Evolutionary conservation across 768 basidiomycete genomes (phyloP).

Genomic region (Dioszegia hungarica): DNA sequence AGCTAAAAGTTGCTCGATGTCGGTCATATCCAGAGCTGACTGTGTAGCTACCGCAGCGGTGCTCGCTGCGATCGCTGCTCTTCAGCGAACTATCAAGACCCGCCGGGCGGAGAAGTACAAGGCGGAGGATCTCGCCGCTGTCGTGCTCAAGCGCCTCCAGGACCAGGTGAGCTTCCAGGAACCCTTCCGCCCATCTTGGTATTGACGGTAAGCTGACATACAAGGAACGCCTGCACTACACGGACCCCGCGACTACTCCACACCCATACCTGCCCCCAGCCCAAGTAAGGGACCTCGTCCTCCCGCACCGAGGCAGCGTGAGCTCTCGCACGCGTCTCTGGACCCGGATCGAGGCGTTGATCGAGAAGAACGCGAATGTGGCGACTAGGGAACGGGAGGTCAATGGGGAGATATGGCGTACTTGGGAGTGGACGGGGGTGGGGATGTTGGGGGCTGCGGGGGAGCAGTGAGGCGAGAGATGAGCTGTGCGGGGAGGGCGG

Average conservation of each 20-base stretch:
- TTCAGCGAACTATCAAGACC: conserved; percentile 24
- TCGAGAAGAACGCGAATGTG: conserved; percentile 47
- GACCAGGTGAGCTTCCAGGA: conserved; percentile 39
- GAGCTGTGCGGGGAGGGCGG: background rate
- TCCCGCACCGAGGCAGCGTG: conserved; percentile 34
- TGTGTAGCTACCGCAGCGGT: conserved; percentile 24
- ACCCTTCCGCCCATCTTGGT: background rate
- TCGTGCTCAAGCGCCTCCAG: conserved; percentile 41
- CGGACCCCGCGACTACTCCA: conserved; percentile 43
- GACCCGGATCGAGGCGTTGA: conserved; percentile 30
- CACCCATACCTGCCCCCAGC: conserved; percentile 43
- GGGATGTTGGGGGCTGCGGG: background rate
- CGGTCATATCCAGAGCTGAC: background rate
- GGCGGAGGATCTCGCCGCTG: conserved; percentile 45
- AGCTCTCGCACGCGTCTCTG: conserved; percentile 33
- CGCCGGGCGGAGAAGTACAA: conserved; percentile 36
- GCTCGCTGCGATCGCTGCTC: conserved; percentile 24
- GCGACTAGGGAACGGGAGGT: conserved; percentile 40
- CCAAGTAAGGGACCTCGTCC: conserved; percentile 46
- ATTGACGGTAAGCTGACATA: background rate
- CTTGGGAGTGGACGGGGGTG: conserved; percentile 47
- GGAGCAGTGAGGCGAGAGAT: background rate
- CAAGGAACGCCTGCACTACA: conserved; percentile 44
- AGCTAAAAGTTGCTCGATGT: background rate
- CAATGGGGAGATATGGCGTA: conserved; percentile 43